phyloP scores from a whole-genome alignment of 2,329 filamentous ascomycete species.

The Ambrosiella xylebori region DNA sequence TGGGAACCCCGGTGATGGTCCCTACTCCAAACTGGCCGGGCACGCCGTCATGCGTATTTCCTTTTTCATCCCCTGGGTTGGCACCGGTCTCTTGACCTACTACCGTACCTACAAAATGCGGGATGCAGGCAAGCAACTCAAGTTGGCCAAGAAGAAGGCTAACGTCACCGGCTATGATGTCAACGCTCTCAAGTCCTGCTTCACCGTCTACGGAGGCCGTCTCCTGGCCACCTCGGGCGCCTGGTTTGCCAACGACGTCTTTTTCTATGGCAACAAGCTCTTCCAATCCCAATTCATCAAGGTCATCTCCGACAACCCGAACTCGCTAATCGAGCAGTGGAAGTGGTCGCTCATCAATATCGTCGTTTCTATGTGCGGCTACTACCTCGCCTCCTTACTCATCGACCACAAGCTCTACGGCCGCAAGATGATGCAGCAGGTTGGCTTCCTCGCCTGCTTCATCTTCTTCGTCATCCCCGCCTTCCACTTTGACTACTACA shows the following conservation, averaged over 20 bases:
- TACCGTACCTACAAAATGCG: conserved; percentile 94
- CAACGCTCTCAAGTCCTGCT: conserved; percentile 61
- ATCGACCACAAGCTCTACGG: conserved; percentile 96
- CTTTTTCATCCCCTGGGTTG: conserved; percentile 78
- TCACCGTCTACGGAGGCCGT: conserved; percentile 71
- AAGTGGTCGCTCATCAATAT: conserved; percentile 87
- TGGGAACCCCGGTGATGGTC: conserved; percentile 41
- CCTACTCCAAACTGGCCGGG: conserved; percentile 59
- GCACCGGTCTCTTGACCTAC: conserved; percentile 89
- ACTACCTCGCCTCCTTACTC: conserved; percentile 75
- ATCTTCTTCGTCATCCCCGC: conserved; percentile 83
- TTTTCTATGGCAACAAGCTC: conserved; percentile 98
- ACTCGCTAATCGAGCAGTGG: conserved; percentile 72
- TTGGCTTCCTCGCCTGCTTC: conserved; percentile 87
- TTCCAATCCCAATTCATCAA: conserved; percentile 85
- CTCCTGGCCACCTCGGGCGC: conserved; percentile 70
- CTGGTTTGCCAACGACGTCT: conserved; percentile 95
- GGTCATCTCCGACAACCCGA: conserved; percentile 52
- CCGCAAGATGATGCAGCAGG: conserved; percentile 87
- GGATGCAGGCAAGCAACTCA: conserved; percentile 66
- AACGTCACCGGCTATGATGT: conserved; percentile 86
- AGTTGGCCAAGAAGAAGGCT: conserved; percentile 65
- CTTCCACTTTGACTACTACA: conserved; percentile 79
- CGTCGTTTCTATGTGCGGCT: conserved; percentile 67
- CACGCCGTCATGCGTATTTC: conserved; percentile 89